These are phyloP conservation scores for Vigna trinervia DNA, from an alignment of 306 rosid genomes.

Conservation along the genomic window DNA sequence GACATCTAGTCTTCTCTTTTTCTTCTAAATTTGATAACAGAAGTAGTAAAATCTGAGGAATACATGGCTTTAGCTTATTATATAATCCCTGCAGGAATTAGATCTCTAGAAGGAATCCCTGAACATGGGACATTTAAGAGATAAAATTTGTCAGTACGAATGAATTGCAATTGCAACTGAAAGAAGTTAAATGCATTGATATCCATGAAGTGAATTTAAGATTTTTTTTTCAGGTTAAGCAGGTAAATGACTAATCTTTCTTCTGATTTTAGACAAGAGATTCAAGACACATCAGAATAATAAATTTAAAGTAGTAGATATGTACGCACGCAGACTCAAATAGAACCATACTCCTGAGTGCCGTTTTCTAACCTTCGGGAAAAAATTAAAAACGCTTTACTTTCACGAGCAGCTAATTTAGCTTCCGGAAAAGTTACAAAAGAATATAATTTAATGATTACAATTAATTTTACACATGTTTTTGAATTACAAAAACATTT, in stretches of 20 bases:
- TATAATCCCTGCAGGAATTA: background rate
- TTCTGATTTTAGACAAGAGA: background rate
- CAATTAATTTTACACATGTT: background rate
- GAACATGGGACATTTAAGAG: constrained; percentile 25
- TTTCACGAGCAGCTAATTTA: background rate
- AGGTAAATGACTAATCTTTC: background rate
- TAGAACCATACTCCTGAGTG: background rate
- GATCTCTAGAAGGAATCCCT: constrained; percentile 37
- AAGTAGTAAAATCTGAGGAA: constrained; percentile 24
- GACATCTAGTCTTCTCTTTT: background rate
- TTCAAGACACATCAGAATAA: constrained; percentile 3
- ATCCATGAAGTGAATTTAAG: background rate
- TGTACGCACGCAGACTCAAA: background rate
- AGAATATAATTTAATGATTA: background rate
- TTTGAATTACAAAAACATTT: background rate
- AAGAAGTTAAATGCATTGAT: constrained; percentile 1
- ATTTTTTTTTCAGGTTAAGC: constrained; percentile 1
- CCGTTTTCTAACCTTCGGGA: background rate
- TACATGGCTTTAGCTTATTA: constrained; percentile 26
- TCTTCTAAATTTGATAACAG: constrained; percentile 11
- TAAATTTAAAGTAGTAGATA: background rate
- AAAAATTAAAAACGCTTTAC: background rate
- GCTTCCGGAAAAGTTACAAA: background rate
- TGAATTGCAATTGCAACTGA: background rate
- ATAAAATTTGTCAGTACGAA: constrained; percentile 15